These are phyloP conservation scores for Leccinellum luteum DNA, from an alignment of 768 basidiomycete species.

Conservation along the genomic window DNA sequence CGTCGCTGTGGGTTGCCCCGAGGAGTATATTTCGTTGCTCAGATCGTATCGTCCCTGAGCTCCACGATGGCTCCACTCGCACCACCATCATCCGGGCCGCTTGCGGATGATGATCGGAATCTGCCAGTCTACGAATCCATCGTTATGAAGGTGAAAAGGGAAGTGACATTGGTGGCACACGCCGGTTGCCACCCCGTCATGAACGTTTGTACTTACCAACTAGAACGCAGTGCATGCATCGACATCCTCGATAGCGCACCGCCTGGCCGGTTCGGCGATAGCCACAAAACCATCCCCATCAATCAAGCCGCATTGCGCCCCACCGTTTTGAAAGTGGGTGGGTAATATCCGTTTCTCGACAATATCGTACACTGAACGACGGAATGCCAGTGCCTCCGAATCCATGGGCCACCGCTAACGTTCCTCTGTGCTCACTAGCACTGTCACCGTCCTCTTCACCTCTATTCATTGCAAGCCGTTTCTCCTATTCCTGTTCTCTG, in stretches of 20 bases:
- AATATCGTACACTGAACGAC: constrained; percentile 21
- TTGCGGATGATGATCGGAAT: constrained; percentile 29
- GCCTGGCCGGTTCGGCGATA: constrained; percentile 10
- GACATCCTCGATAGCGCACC: constrained; percentile 5
- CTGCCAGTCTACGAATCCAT: constrained; percentile 1
- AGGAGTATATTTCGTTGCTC: constrained; percentile 12
- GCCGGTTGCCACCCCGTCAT: constrained; percentile 13
- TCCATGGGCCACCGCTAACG: constrained; percentile 22
- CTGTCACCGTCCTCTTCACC: constrained; percentile 24
- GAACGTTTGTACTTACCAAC: background rate
- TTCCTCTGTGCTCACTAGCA: constrained; percentile 11
- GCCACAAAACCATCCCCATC: constrained; percentile 3
- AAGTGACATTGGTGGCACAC: constrained; percentile 8
- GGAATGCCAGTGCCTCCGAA: constrained; percentile 25
- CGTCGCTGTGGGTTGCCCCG: background rate
- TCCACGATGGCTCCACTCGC: background rate
- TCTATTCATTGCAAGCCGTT: background rate
- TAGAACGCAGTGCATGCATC: background rate
- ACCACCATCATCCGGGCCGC: background rate
- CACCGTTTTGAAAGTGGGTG: constrained; percentile 8
- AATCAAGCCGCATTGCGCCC: constrained; percentile 9
- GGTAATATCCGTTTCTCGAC: constrained; percentile 23
- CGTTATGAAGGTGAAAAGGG: constrained; percentile 9
- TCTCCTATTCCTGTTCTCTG: background rate
- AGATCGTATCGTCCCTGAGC: constrained; percentile 1